Conservation (phyloP, 2,329 filamentous ascomycete species). For the Westerdykella ornata region DNA sequence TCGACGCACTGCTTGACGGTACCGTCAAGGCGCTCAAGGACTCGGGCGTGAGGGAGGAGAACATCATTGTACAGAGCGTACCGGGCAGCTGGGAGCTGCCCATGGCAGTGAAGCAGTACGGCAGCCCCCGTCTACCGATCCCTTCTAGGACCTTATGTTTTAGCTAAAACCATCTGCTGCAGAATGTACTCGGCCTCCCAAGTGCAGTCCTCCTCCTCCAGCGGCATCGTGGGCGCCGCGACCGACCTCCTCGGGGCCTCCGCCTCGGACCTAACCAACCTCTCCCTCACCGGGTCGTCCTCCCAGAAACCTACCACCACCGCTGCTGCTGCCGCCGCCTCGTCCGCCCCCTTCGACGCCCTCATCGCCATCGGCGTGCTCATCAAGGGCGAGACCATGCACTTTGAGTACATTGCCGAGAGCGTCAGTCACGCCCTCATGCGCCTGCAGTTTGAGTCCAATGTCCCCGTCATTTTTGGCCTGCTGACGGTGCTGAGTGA, state of each 20-base stretch:
- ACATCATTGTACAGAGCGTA: constrained; percentile 83
- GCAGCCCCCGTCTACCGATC: constrained; percentile 6
- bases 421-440: constrained; percentile 87
- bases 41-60: constrained; percentile 76
- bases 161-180: constrained; percentile 3
- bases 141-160: too few species aligned
- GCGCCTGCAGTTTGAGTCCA: constrained; percentile 84
- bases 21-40: constrained; percentile 69
- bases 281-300: constrained; percentile 30
- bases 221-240: constrained; percentile 56
- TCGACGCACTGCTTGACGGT: constrained; percentile 75
- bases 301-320: constrained; percentile 19
- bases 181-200: constrained; percentile 82
- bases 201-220: constrained; percentile 62
- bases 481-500: constrained; percentile 83
- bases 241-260: constrained; percentile 66
- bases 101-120: constrained; percentile 76
- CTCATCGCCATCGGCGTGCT: constrained; percentile 92
- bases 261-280: constrained; percentile 52
- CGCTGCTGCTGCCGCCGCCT: constrained; percentile 11
- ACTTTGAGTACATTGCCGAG: constrained; percentile 98
- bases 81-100: constrained; percentile 94
- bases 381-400: constrained; percentile 98
- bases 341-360: constrained; percentile 68
- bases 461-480: constrained; percentile 86